A percentile compares a stretch with the other conserved stretches of the same genome.
Conservation (phyloP, 257 asterid genomes). For the Verbascum thapsus region DNA sequence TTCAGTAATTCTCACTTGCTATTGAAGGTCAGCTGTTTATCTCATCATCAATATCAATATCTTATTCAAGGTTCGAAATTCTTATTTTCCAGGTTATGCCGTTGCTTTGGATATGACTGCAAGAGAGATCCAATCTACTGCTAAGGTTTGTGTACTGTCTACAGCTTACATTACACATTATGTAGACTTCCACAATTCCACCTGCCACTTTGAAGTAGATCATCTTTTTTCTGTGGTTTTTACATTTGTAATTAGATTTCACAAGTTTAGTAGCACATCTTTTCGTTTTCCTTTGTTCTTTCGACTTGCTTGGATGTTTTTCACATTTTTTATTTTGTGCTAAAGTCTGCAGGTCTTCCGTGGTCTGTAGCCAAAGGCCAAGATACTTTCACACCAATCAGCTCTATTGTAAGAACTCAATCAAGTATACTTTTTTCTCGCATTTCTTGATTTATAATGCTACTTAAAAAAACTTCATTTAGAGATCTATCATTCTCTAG, state of each 20-base stretch:
- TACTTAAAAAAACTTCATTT: slow-evolving; percentile 8
- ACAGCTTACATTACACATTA: slow-evolving; percentile 10
- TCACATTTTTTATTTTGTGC: slow-evolving; percentile 33
- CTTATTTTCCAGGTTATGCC: slow-evolving; percentile 78
- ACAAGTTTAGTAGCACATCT: background rate
- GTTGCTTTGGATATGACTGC: slow-evolving; percentile 99
- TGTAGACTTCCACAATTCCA: background rate
- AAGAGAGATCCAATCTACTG: slow-evolving; percentile 85
- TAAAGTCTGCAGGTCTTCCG: slow-evolving; percentile 98
- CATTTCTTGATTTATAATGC: slow-evolving; percentile 18
- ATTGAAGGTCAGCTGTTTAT: slow-evolving; percentile 6
- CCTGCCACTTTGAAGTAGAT: slow-evolving; percentile 1
- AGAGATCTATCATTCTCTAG: background rate
- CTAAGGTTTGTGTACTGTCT: slow-evolving; percentile 63
- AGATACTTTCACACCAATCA: slow-evolving; percentile 97
- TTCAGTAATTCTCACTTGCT: background rate
- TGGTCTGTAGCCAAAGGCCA: slow-evolving; percentile 98
- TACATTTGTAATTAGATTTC: background rate
- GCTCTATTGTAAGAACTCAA: slow-evolving; percentile 74
- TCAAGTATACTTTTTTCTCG: slow-evolving; percentile 14
- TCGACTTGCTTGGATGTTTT: background rate
- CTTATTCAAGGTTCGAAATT: background rate
- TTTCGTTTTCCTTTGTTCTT: background rate
- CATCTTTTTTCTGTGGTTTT: background rate
- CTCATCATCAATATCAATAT: slow-evolving; percentile 22